phyloP scores from a whole-genome alignment of 2,329 filamentous ascomycete species.

The Cadophora sp. region DNA sequence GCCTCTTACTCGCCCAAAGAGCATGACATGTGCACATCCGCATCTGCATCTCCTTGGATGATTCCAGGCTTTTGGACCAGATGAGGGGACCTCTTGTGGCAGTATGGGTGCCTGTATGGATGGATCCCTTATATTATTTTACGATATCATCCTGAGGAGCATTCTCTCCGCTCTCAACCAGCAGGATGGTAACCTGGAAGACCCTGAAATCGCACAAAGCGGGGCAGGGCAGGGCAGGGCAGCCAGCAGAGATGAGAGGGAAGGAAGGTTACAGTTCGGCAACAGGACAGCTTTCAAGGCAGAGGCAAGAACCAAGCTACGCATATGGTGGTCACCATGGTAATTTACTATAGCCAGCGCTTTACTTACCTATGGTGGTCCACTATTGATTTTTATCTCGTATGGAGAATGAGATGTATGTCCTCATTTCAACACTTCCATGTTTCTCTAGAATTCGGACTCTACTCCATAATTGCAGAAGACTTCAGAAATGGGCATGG shows the following conservation, averaged over 20 bases:
- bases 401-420: no score
- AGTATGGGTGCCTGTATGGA: background rate
- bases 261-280: no score
- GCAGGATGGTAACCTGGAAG: background rate
- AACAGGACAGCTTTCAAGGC: no score
- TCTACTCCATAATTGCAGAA: no score
- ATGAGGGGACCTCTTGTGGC: background rate
- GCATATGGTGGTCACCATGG: background rate
- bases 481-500: no score
- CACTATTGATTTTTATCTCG: no score
- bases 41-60: slow-evolving; percentile 12
- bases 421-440: no score
- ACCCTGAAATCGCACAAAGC: background rate
- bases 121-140: background rate
- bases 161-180: slow-evolving; percentile 10
- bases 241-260: no score
- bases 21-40: background rate
- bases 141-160: background rate
- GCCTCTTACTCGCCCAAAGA: slow-evolving; percentile 3
- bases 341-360: no score
- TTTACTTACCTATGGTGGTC: no score
- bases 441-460: no score
- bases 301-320: background rate
- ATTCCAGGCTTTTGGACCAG: background rate
- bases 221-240: no score